phyloP scores from a whole-genome alignment of 2,329 filamentous ascomycete genomes.

The Colletotrichum sansevieriae region DNA sequence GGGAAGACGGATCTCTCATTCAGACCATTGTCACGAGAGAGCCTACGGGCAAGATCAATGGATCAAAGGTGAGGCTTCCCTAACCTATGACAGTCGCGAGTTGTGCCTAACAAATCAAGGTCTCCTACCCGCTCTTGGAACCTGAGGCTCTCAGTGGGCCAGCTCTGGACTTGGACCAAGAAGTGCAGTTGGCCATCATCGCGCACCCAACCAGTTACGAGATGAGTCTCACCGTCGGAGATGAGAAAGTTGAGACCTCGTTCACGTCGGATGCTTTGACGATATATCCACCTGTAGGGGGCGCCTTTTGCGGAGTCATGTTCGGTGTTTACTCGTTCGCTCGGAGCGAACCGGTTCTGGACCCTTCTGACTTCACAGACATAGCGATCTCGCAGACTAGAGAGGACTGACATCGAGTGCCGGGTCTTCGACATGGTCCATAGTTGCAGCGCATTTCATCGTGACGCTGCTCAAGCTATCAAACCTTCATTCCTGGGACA shows the following conservation, averaged over 20 bases:
- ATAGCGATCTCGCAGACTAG: constrained; percentile 39
- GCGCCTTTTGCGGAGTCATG: constrained; percentile 50
- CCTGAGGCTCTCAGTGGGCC: not conserved
- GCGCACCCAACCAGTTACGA: constrained; percentile 43
- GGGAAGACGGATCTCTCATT: constrained; percentile 24
- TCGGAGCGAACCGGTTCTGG: constrained; percentile 48
- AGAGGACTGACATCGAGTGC: not conserved
- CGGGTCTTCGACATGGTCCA: not conserved
- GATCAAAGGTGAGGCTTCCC: constrained; percentile 41
- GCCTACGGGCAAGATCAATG: constrained; percentile 44
- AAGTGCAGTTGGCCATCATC: constrained; percentile 40
- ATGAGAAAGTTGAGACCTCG: not conserved
- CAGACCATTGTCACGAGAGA: constrained; percentile 42
- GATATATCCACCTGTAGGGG: constrained; percentile 47
- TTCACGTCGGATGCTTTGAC: constrained; percentile 45
- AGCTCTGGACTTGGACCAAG: constrained; percentile 16
- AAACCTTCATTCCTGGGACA: too few species aligned
- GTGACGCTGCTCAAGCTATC: too few species aligned
- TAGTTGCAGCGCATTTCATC: not conserved
- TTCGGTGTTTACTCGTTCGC: constrained; percentile 50
- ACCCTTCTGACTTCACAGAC: constrained; percentile 49
- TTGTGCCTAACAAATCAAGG: constrained; percentile 19
- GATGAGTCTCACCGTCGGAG: constrained; percentile 38
- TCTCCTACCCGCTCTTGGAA: constrained; percentile 26
- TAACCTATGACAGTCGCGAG: not conserved